Evolutionary conservation across 1,284 basidiomycete genomes (phyloP).

Genomic region (Trametes sp.): DNA sequence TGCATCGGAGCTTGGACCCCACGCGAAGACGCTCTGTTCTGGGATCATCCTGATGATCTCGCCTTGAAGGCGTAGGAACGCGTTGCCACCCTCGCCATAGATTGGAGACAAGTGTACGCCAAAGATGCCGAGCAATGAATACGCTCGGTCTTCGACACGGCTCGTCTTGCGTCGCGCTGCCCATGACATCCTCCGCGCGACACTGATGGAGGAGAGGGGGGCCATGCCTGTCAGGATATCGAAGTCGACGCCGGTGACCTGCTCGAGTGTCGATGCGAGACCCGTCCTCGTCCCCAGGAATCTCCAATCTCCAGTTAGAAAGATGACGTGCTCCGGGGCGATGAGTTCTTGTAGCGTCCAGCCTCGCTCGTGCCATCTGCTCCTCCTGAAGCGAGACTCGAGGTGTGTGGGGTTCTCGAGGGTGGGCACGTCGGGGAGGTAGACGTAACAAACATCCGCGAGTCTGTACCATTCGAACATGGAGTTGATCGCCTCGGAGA

Average conservation of each 20-base stretch:
- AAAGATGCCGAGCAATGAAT: background rate
- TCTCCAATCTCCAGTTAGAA: background rate
- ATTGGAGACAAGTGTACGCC: conserved; percentile 1
- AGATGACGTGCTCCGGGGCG: background rate
- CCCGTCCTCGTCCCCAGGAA: background rate
- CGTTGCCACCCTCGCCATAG: background rate
- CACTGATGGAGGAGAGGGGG: background rate
- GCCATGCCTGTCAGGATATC: background rate
- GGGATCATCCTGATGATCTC: conserved; percentile 1
- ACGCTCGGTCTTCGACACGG: background rate
- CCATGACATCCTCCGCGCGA: conserved; percentile 1
- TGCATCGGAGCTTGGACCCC: background rate
- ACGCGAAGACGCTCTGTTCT: conserved; percentile 3
- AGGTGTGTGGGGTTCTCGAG: background rate
- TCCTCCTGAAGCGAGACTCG: background rate
- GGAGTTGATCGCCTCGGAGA: background rate
- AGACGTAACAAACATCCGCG: background rate
- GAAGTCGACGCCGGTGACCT: background rate
- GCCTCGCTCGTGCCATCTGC: background rate
- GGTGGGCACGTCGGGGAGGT: background rate
- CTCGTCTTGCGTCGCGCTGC: background rate
- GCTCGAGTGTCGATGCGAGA: background rate
- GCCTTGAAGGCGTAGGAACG: background rate
- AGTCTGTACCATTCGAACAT: background rate
- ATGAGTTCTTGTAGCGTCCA: background rate